Evolutionary conservation across 23 red algal genomes (phyloP).

Genomic region (Gracilaria gracilis): DNA sequence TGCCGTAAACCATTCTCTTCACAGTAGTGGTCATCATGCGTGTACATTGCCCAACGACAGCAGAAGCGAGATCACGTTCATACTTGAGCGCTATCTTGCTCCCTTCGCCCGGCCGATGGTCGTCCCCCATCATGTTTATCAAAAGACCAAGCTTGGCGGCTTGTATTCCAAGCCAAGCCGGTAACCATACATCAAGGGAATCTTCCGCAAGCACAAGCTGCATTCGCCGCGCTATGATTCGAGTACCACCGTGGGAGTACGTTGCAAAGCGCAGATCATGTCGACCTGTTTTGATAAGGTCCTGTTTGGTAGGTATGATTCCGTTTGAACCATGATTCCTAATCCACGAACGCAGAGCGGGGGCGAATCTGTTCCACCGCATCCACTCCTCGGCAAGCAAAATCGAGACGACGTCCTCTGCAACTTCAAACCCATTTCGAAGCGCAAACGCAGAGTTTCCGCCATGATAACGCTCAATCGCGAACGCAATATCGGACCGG

Average conservation of each 20-base stretch:
- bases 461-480: slow-evolving; percentile 81
- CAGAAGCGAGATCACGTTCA: slow-evolving; percentile 9
- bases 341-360: slow-evolving; percentile 69
- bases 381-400: slow-evolving; percentile 23
- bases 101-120: neutral
- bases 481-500: slow-evolving; percentile 88
- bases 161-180: slow-evolving; percentile 43
- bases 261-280: slow-evolving; percentile 81
- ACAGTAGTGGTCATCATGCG: slow-evolving; percentile 1
- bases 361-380: slow-evolving; percentile 25
- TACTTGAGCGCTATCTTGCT: neutral
- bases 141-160: slow-evolving; percentile 42
- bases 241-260: slow-evolving; percentile 77
- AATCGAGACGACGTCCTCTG: slow-evolving; percentile 19
- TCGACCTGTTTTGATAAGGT: slow-evolving; percentile 72
- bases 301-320: slow-evolving; percentile 68
- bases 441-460: slow-evolving; percentile 61
- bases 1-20: neutral
- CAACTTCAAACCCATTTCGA: slow-evolving; percentile 21
- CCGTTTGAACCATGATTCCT: slow-evolving; percentile 50
- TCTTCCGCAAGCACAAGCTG: slow-evolving; percentile 34
- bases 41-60: slow-evolving; percentile 17
- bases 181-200: slow-evolving; percentile 12
- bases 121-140: neutral
- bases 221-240: slow-evolving; percentile 57